Base-by-base conservation (phyloP, 768 basidiomycete genomes). In the Mycena galericulata region DNA sequence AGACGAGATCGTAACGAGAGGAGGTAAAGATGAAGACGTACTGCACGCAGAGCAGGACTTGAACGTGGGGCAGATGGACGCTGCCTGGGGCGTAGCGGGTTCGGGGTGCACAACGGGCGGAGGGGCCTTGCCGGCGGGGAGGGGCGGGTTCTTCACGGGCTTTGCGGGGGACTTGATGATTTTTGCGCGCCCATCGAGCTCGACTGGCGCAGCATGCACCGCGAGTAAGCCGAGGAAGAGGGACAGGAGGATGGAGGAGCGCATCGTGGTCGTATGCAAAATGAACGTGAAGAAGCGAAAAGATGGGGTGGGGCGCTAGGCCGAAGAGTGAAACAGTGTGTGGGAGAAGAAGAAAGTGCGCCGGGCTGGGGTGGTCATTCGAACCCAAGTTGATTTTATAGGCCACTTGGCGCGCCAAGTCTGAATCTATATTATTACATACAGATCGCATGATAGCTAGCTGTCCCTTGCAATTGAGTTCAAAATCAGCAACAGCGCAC, bases 11-110 rank as follows among this genome's bases (percentile, higher is more conserved):
- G 49, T 30, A 29, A 20, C 29, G 29, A 51, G 54, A 22, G 38
- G 38, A 38, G 38, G 54, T 40, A 24, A 38, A 18, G 54, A 38
- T n/a, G 38, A 38, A 55, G 38, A 58, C 56, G 29, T 58, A 43
- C 56, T 45, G 41, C 56, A 58, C 22, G 40, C 56, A 58, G 40
- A 29, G 41, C 56, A 58, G 27, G 56, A 58, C 41, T 58, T 58
- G 40, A 58, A 58, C 14, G 56, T 58, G 56, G n/a, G n/a, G n/a
- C n/a, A n/a, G n/a, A n/a, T n/a, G n/a, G n/a, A n/a, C n/a, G n/a
- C n/a, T n/a, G n/a, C n/a, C n/a, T n/a, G n/a, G n/a, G n/a, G n/a
- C n/a, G n/a, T n/a, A n/a, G n/a, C n/a, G n/a, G n/a, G n/a, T n/a
- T n/a, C n/a, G n/a, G n/a, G n/a, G n/a, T n/a, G n/a, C n/a, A n/a